Conservation (phyloP, 768 basidiomycete genomes). For the Rhodocollybia butyracea region DNA sequence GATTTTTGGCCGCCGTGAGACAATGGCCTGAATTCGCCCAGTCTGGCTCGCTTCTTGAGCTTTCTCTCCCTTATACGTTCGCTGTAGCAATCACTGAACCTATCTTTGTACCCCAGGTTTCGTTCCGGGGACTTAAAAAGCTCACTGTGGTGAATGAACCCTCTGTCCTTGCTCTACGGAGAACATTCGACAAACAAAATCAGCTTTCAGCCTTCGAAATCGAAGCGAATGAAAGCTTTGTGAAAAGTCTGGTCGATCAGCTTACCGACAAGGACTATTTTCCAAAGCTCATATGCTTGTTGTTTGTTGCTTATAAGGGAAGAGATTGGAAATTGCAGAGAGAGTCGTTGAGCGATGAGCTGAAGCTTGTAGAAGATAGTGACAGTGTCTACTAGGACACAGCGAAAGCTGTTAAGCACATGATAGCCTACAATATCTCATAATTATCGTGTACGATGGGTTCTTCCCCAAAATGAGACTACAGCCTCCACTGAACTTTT, state of each 20-base stretch:
- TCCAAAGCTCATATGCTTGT: not conserved
- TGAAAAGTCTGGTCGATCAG: not conserved
- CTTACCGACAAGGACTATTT: not conserved
- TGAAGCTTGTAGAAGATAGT: not conserved
- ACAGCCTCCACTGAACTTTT: too few relatives aligned
- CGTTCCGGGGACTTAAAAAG: not conserved
- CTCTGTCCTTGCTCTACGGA: not conserved
- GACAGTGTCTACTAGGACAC: not conserved
- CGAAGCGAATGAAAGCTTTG: not conserved
- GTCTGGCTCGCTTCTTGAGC: not conserved
- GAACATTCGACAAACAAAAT: not conserved
- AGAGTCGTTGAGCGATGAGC: not conserved
- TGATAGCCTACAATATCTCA: too few relatives aligned
- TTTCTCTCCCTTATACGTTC: not conserved
- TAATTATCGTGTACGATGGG: too few relatives aligned
- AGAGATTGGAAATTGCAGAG: not conserved
- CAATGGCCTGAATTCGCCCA: not conserved
- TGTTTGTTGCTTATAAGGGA: not conserved
- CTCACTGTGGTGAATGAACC: not conserved
- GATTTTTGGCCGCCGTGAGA: not conserved
- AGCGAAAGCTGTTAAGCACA: too few relatives aligned
- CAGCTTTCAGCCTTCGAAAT: too few relatives aligned
- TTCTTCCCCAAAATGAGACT: too few relatives aligned
- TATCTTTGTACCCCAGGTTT: not conserved
- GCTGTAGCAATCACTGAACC: not conserved